A percentile compares a stretch with the other conserved stretches of the same genome.
These are phyloP conservation scores for Trichoderma lentiforme DNA, from an alignment of 2,329 filamentous ascomycete genomes.

Conservation along the genomic window DNA sequence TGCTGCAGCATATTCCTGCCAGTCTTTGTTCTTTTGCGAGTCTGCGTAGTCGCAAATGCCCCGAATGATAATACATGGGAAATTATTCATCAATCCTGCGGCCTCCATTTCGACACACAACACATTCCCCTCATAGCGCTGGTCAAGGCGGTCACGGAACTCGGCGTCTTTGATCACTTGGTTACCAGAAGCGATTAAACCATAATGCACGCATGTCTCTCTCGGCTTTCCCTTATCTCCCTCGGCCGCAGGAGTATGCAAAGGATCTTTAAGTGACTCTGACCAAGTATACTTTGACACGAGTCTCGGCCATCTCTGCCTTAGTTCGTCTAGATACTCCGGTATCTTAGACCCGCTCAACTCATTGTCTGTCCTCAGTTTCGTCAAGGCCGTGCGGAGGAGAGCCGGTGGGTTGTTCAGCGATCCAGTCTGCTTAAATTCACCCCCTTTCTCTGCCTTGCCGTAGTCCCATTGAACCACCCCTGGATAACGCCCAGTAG, in stretches of 20 bases:
- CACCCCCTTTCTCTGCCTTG: neutral
- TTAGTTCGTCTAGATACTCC: neutral
- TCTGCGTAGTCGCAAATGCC: conserved; percentile 12
- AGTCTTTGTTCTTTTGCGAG: conserved; percentile 1
- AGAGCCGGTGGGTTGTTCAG: neutral
- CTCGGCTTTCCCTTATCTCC: neutral
- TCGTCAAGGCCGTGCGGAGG: neutral
- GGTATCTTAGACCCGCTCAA: neutral
- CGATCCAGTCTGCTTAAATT: neutral
- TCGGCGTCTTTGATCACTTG: neutral
- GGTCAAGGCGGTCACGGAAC: neutral
- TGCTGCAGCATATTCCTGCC: neutral
- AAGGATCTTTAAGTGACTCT: neutral
- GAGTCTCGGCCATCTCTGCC: neutral
- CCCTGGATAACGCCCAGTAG: neutral
- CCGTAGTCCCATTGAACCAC: neutral
- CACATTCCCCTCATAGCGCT: neutral
- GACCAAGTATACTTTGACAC: neutral
- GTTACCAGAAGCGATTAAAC: neutral
- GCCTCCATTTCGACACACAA: conserved; percentile 13
- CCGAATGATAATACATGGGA: neutral
- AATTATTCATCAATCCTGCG: conserved; percentile 3
- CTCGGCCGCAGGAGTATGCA: neutral
- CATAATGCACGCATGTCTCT: neutral
- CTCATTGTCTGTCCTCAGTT: neutral